Evolutionary conservation across 495 filamentous ascomycete species (phyloP), one percentile per base, ranked within the genome.

Genomic region (Thermothielavioides terrestris): DNA sequence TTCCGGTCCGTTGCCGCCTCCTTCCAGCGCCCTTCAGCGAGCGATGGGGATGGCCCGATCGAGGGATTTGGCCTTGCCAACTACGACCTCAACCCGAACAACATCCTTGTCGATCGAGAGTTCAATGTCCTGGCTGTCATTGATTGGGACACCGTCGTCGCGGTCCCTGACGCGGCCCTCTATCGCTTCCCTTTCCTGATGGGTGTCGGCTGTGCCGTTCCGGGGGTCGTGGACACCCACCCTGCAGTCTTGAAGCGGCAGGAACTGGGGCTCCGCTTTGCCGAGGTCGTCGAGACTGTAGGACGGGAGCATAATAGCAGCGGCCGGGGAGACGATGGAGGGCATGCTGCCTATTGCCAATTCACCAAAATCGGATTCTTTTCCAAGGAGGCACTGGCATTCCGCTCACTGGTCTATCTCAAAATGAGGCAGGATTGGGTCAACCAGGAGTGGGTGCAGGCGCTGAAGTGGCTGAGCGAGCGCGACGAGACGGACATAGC

Each of bases 51-150:
- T 1, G 37, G 6, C 37, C 6, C 40, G 2, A 5, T 6, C 1
- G 21, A 25, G 1, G 40, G 40, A 6, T 42, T 42, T 15, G 40
- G 40, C 21, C 40, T 27, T 14, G 40, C 21, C 40, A 42, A 27
- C 38, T 41, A 21, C 15, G 38, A 41, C 22, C 38, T 41, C 40
- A 42, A 27, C 20, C 22, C 22, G 12, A 42, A 42, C 40, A 42
- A 42, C 40, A 2, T 42, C 17, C 40, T 42, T n/a, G 40, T 42
- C 9, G 40, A 42, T n/a, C 1, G 40, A 10, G 21, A 42, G 18
- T 42, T 42, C 40, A 42, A 42, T 9, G 40, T 42, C 6, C 40
- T 42, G 8, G 40, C 40, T 10, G 40, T 42, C 10, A 42, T 42
- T 14, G 40, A 42, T 22, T 42, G 40, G 40, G 23, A 42, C 21